A percentile compares a stretch with the other conserved stretches of the same genome.
phyloP scores from a whole-genome alignment of 176 grass and related monocot genomes.

The Rhynchospora breviuscula region DNA sequence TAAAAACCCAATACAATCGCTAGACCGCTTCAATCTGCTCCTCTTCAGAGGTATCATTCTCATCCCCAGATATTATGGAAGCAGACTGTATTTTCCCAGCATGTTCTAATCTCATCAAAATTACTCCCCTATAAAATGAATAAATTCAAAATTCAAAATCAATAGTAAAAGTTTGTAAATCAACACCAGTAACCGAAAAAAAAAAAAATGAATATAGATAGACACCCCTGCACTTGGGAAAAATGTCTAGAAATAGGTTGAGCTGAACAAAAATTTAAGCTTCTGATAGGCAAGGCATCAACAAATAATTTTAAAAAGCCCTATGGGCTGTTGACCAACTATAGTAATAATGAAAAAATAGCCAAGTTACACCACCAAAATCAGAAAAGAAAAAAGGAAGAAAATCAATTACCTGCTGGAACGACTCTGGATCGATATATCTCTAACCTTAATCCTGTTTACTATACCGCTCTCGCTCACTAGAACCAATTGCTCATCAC shows the following conservation, averaged over 20 bases:
- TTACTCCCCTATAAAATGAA: conserved; percentile 54
- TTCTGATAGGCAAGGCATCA: background rate
- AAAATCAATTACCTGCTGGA: conserved; percentile 30
- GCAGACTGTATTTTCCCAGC: conserved; percentile 85
- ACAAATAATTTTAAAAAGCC: background rate
- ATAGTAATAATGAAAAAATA: background rate
- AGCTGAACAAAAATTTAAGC: background rate
- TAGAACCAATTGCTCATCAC: conserved; percentile 84
- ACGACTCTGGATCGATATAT: conserved; percentile 73
- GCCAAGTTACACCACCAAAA: background rate
- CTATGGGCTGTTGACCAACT: background rate
- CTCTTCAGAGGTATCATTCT: conserved; percentile 24
- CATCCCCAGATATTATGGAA: conserved; percentile 64
- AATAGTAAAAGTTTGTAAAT: background rate
- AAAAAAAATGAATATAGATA: background rate
- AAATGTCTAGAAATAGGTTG: background rate
- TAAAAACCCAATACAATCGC: background rate
- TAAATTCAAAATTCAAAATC: conserved; percentile 10
- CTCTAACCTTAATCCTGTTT: conserved; percentile 92
- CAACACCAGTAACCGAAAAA: background rate
- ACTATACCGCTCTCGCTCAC: conserved; percentile 84
- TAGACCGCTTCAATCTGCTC: background rate
- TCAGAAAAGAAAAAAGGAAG: background rate
- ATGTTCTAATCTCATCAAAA: conserved; percentile 95
- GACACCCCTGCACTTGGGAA: background rate